Conservation (phyloP, 2,329 filamentous ascomycete species). For the Calonectria pseudoreteaudii region DNA sequence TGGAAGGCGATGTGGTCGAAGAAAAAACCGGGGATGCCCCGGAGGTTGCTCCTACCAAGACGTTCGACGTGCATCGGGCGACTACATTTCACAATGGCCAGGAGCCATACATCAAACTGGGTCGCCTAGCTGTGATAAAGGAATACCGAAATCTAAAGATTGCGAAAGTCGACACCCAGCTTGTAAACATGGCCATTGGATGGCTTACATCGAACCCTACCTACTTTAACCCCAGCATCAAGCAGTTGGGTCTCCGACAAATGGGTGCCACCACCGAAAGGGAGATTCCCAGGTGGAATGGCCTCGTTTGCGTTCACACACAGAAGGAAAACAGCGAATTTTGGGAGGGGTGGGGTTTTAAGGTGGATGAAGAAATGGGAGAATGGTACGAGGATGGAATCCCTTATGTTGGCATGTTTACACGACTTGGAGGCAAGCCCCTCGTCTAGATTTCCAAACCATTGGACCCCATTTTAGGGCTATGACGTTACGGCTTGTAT, state of each 20-base stretch:
- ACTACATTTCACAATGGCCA: constrained; percentile 68
- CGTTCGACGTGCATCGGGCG: constrained; percentile 52
- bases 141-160: constrained; percentile 67
- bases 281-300: constrained; percentile 73
- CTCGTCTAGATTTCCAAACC: constrained; percentile 36
- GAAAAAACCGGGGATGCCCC: constrained; percentile 5
- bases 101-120: constrained; percentile 87
- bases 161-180: constrained; percentile 66
- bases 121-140: constrained; percentile 77
- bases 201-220: constrained; percentile 74
- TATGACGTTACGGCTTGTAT: constrained; percentile 11
- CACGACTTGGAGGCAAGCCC: constrained; percentile 54
- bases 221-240: constrained; percentile 64
- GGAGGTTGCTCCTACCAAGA: constrained; percentile 20
- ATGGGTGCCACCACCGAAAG: constrained; percentile 52
- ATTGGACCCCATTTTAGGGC: background rate
- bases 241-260: constrained; percentile 56
- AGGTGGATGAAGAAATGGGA: constrained; percentile 78
- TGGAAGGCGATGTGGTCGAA: constrained; percentile 43
- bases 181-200: constrained; percentile 75
- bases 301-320: constrained; percentile 83
- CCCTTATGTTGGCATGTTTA: constrained; percentile 86
- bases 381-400: constrained; percentile 88
- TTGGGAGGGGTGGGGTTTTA: constrained; percentile 81
- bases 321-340: constrained; percentile 73